Evolutionary conservation across 2,329 filamentous ascomycete species (phyloP), one percentile per base, ranked within the genome.

Genomic region (Xylariaceae sp.): DNA sequence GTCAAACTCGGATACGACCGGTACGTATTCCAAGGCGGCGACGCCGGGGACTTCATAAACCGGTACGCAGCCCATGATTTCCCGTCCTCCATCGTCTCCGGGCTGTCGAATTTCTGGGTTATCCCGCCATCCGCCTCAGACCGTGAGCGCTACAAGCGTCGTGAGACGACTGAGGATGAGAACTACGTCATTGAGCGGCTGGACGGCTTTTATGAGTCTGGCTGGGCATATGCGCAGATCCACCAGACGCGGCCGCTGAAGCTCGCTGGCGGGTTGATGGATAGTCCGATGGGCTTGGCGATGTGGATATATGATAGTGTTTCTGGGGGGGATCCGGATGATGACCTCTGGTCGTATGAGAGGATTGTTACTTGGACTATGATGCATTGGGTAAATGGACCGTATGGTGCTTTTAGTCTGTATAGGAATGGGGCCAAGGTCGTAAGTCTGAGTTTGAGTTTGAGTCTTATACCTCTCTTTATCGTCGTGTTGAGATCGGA

Each of bases 91-190:
- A 39, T 47, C 19, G 19, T 47, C 11, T 40, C 39, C 3, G 9
- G 31, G 9, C 33, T 42, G 12, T 42, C 31, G 15, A 40, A 47
- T 27, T 47, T 42, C 14, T 47, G 45, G 45, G 5, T 42, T 6
- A 30, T 47, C 39, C 18, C 12, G 6, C 45, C 45, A 12, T 42
- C 41, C n/a, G 18, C 15, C 9, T 35, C 39, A 9, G 45, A 47
- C 15, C 45, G 33, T 5, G 45, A 47, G 19, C 45, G 39, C 11
- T 33, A 17, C 15, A 12, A 15, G 12, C 31, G 40, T 3, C 35
- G 42, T 17, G 27, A 42, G 39, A 47, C 45, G 30, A 41, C 36
- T 3, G 36, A 33, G 11, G 44, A 41, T 14, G 44, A 47, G 38
- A 41, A 36, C 2, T 11, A 32, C 12, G 33, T 33, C 17, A 40